Evolutionary conservation across 176 grass and related monocot genomes (phyloP).

Genomic region (Calamus simplicifolius): DNA sequence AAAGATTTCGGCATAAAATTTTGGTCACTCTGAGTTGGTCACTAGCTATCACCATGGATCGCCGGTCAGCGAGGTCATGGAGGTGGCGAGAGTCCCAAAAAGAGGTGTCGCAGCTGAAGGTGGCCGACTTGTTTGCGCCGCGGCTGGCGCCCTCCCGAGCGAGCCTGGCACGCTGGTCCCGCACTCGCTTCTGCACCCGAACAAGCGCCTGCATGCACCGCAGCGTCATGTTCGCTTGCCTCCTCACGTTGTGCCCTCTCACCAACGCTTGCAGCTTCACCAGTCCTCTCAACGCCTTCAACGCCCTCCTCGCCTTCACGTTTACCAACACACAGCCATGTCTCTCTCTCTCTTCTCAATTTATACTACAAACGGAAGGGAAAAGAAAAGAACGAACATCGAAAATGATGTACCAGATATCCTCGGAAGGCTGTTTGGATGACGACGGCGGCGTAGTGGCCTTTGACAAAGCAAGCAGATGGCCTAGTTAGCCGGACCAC

Average conservation of each 20-base stretch:
- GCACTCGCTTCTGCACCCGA: conserved; percentile 73
- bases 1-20: too few relatives aligned
- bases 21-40: too few relatives aligned
- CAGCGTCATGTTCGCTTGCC: conserved; percentile 88
- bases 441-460: conserved; percentile 55
- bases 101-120: conserved; percentile 54
- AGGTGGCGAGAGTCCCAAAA: conserved; percentile 72
- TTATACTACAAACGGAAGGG: not conserved
- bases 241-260: conserved; percentile 91
- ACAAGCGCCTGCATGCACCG: conserved; percentile 98
- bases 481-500: conserved; percentile 44
- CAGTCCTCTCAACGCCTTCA: conserved; percentile 68
- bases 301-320: conserved; percentile 56
- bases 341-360: too few relatives aligned
- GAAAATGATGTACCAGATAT: conserved; percentile 39
- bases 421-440: conserved; percentile 85
- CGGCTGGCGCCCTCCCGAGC: conserved; percentile 43
- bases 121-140: conserved; percentile 73
- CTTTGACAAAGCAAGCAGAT: conserved; percentile 18
- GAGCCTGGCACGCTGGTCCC: conserved; percentile 78
- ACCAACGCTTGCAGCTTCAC: conserved; percentile 95
- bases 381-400: not conserved
- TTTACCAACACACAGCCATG: too few relatives aligned
- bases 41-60: conserved; percentile 41
- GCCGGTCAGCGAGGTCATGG: conserved; percentile 61